Base-by-base conservation (phyloP, 2,329 filamentous ascomycete genomes). In the Sordariomycetes sp. region DNA sequence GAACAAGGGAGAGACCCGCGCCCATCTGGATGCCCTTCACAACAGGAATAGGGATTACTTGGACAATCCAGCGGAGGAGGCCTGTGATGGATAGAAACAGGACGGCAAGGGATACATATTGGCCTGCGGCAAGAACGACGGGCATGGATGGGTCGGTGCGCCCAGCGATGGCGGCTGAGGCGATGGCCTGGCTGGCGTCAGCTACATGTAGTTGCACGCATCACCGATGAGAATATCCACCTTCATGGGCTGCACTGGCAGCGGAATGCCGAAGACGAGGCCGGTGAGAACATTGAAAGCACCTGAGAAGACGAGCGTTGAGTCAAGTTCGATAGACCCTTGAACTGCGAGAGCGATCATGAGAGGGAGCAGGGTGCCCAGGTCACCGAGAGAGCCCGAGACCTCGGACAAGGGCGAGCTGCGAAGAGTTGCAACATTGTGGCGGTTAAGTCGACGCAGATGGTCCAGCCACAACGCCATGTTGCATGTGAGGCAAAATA, bases 11-110 rank as follows among this genome's bases (percentile, higher is more conserved):
- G 31, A 96, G 65, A 2, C 90, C 90, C 5, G 90, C 90, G 24
- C 90, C 90, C 31, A 95, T 76, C 58, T 96, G 92, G 44, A 96
- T 95, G 20, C 90, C 90, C 53, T 94, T 94, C 34, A 96, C 80
- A 1, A 96, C 82, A 0, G 88, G 85, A 11, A 88, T 75, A 1
- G 90, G 90, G 8, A 93, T 82, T 11, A 79, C 66, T n/a, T 66
- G 61, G 8, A 83, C 79, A 33, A 86, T 78, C 69, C 78, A 82
- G 37, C 69, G 70, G 21, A 95, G 64, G n/a, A 92, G 59, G 1
- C 90, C 86, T 0, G 86, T 93, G 5, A 79, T 52, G 49, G 82
- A 88, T 53, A 95, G 77, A 1, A 93, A 6, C 8, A 90, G 68
- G 8, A 95, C 80, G 16, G 81, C 72, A 6, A 63, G 63, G 3